A percentile compares a stretch with the other conserved stretches of the same genome.
These are phyloP conservation scores for Gossypium stocksii DNA, from an alignment of 345 rosid species.

Conservation along the genomic window DNA sequence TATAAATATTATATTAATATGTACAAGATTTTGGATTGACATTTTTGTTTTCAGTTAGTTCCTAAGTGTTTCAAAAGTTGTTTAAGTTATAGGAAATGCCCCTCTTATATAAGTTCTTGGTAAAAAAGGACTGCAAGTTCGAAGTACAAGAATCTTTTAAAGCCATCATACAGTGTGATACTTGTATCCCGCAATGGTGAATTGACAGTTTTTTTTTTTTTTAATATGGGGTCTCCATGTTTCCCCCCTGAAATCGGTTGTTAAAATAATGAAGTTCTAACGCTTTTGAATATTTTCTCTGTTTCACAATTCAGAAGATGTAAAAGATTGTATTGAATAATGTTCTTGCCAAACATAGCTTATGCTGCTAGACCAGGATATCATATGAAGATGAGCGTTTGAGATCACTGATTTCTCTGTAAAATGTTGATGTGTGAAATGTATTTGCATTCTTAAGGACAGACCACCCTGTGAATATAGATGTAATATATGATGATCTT, in stretches of 20 bases:
- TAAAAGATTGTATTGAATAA: neutral
- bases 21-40: neutral
- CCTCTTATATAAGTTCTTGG: neutral
- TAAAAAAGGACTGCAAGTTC: neutral
- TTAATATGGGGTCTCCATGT: neutral
- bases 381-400: neutral
- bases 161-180: constrained; percentile 19
- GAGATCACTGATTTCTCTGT: neutral
- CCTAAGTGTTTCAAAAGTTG: neutral
- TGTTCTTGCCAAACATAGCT: neutral
- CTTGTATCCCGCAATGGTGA: neutral
- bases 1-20: neutral
- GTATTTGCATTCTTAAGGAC: neutral
- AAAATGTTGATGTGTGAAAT: neutral
- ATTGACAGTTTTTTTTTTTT: neutral
- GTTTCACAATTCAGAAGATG: neutral
- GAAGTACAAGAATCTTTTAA: neutral
- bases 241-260: neutral
- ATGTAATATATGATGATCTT: neutral
- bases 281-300: neutral
- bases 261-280: neutral
- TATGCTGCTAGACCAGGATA: neutral
- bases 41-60: neutral
- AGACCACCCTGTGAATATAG: constrained; percentile 13
- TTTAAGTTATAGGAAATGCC: neutral